Evolutionary conservation across 225 moss, liverwort and hornwort genomes (phyloP).

Genomic region (Bryum argenteum): DNA sequence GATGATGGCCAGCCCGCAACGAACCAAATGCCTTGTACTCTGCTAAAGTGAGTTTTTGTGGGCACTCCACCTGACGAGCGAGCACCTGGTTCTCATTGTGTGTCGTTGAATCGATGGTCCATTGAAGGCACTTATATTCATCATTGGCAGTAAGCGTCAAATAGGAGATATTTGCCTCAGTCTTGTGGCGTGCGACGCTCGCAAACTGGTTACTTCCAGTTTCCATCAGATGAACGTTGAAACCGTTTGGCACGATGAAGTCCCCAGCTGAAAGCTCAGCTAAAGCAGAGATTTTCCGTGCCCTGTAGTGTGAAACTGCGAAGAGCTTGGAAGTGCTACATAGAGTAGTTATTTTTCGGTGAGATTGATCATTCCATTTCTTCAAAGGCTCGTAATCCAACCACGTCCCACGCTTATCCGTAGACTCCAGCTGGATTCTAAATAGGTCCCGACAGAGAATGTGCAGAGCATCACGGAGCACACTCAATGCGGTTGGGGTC

Average conservation of each 20-base stretch:
- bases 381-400: background rate
- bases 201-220: background rate
- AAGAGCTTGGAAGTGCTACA: slow-evolving; percentile 8
- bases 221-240: slow-evolving; percentile 30
- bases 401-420: background rate
- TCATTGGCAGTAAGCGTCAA: slow-evolving; percentile 11
- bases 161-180: too few species aligned
- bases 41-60: background rate
- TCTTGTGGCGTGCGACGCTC: background rate
- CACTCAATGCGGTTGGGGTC: too few species aligned
- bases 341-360: background rate
- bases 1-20: slow-evolving; percentile 22
- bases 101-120: slow-evolving; percentile 20
- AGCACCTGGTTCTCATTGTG: slow-evolving; percentile 29
- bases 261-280: background rate
- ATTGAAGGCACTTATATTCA: slow-evolving; percentile 19
- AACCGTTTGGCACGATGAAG: slow-evolving; percentile 29
- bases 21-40: slow-evolving; percentile 29
- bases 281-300: background rate
- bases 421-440: background rate
- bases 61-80: slow-evolving; percentile 16
- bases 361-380: background rate
- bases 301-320: background rate
- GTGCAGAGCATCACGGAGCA: slow-evolving; percentile 28
- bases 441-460: slow-evolving; percentile 14